Evolutionary conservation across 805 yeast species (phyloP).

Genomic region (Schwanniomyces yamadae): DNA sequence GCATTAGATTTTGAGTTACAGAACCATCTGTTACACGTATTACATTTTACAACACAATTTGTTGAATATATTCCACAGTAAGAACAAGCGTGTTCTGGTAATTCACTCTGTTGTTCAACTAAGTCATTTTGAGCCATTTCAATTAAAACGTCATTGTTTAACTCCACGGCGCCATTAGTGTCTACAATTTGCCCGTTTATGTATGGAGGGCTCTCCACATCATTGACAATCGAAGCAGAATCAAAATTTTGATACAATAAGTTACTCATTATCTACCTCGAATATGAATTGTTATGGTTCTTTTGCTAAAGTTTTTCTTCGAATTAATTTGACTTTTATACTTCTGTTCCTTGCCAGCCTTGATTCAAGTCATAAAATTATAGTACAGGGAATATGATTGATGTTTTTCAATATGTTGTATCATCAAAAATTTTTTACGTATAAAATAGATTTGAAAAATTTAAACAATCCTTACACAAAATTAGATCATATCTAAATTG

Average conservation of each 20-base stretch:
- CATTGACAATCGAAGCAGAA: conserved; percentile 6
- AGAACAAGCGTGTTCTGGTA: conserved; percentile 39
- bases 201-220: neutral
- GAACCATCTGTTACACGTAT: conserved; percentile 80
- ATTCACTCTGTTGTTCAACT: neutral
- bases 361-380: no score
- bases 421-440: no score
- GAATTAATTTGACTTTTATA: no score
- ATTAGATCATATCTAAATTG: no score
- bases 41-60: conserved; percentile 70
- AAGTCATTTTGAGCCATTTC: neutral
- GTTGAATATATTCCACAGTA: conserved; percentile 77
- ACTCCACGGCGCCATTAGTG: neutral
- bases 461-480: no score
- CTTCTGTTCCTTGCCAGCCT: no score
- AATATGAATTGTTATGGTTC: neutral
- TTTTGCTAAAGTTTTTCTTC: no score
- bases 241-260: conserved; percentile 20
- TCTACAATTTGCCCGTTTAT: neutral
- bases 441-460: no score
- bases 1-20: conserved; percentile 67
- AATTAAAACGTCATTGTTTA: neutral
- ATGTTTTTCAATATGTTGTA: no score
- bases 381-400: no score
- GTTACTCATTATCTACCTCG: conserved; percentile 18